A percentile compares a stretch with the other conserved stretches of the same genome.
Evolutionary conservation across 345 rosid species (phyloP).

Genomic region (Cochlearia excelsa): DNA sequence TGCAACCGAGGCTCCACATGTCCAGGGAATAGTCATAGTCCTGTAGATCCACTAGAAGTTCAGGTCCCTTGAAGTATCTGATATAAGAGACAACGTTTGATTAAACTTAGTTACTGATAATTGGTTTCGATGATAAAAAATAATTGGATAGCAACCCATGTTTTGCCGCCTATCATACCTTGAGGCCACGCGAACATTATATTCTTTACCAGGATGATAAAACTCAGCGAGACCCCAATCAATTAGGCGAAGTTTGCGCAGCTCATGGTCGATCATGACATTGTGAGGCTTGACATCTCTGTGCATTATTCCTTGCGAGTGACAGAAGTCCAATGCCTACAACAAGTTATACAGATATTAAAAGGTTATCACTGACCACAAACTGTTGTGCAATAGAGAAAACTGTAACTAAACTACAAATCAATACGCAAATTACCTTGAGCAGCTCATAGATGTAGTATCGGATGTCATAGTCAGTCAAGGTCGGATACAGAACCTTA

Average conservation of each 20-base stretch:
- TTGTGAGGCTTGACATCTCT: constrained; percentile 93
- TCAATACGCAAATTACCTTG: constrained; percentile 44
- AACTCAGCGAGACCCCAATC: constrained; percentile 95
- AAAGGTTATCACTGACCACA: constrained; percentile 9
- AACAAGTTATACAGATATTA: constrained; percentile 14
- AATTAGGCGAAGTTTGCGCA: constrained; percentile 78
- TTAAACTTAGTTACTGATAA: constrained; percentile 1
- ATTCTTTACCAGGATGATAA: constrained; percentile 83
- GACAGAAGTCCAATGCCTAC: constrained; percentile 83
- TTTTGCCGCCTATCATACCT: constrained; percentile 43
- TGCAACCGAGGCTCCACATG: constrained; percentile 99
- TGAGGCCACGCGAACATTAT: constrained; percentile 85
- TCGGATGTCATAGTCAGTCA: constrained; percentile 86
- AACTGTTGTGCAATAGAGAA: neutral
- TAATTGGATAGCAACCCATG: neutral
- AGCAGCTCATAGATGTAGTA: constrained; percentile 84
- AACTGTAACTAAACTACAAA: neutral
- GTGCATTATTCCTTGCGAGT: constrained; percentile 89
- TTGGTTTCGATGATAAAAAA: neutral
- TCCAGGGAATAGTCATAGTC: constrained; percentile 99
- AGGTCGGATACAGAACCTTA: constrained; percentile 75
- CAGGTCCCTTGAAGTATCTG: constrained; percentile 98
- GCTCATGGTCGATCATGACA: constrained; percentile 88
- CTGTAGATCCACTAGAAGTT: constrained; percentile 89
- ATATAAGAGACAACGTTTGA: constrained; percentile 9